These are phyloP conservation scores for Alternaria sp. DNA, from an alignment of 2,329 filamentous ascomycete genomes.

Conservation along the genomic window DNA sequence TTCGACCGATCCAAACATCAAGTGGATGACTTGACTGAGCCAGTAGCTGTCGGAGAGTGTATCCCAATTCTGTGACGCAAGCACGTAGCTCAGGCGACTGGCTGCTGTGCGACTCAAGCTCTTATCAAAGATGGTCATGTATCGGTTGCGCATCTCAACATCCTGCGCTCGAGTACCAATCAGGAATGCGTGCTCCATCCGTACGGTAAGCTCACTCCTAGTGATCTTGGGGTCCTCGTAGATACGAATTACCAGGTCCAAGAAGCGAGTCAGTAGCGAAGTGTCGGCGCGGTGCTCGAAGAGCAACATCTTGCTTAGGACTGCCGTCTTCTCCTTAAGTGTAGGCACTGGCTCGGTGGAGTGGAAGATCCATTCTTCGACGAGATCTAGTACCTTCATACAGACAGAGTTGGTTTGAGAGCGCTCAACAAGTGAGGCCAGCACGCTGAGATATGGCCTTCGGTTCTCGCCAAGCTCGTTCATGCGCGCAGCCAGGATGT, in stretches of 20 bases:
- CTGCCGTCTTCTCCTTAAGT: constrained; percentile 97
- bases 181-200: constrained; percentile 97
- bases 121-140: constrained; percentile 95
- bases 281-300: constrained; percentile 87
- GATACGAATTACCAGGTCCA: constrained; percentile 94
- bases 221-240: constrained; percentile 98
- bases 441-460: constrained; percentile 90
- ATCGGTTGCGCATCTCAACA: constrained; percentile 94
- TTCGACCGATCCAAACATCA: constrained; percentile 90
- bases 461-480: constrained; percentile 89
- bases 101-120: constrained; percentile 92
- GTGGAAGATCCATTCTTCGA: constrained; percentile 95
- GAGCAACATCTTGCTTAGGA: constrained; percentile 97
- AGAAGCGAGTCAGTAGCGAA: constrained; percentile 87
- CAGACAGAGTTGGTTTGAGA: constrained; percentile 87
- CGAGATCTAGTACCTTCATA: constrained; percentile 90
- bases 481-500: constrained; percentile 90
- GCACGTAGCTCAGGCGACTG: constrained; percentile 85
- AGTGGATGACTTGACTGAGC: constrained; percentile 92
- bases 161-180: constrained; percentile 93
- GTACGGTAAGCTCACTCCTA: constrained; percentile 91
- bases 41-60: constrained; percentile 94
- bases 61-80: constrained; percentile 96
- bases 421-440: constrained; percentile 94
- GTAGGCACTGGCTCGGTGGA: constrained; percentile 96